phyloP scores from a whole-genome alignment of 2,329 filamentous ascomycete genomes.

The Fusarium sp. region DNA sequence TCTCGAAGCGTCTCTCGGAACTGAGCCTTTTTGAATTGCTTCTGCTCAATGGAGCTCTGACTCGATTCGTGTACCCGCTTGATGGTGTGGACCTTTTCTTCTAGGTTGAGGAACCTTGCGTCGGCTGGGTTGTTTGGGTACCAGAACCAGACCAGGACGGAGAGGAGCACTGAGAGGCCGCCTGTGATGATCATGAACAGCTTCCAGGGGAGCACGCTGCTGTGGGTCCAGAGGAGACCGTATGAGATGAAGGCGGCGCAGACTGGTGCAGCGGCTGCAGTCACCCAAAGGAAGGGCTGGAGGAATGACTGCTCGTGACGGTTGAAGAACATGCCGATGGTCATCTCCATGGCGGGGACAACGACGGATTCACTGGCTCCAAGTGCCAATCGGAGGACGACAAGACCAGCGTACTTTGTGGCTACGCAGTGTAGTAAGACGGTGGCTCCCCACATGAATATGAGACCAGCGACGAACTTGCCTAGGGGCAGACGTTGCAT shows the following conservation, averaged over 20 bases:
- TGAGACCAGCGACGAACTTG: slow-evolving; percentile 49
- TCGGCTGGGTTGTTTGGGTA: slow-evolving; percentile 54
- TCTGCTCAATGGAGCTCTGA: slow-evolving; percentile 51
- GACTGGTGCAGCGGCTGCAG: slow-evolving; percentile 51
- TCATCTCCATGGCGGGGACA: slow-evolving; percentile 56
- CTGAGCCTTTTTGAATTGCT: slow-evolving; percentile 50
- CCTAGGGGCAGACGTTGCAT: slow-evolving; percentile 55
- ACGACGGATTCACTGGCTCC: slow-evolving; percentile 52
- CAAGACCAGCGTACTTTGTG: slow-evolving; percentile 50
- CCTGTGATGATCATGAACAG: slow-evolving; percentile 56
- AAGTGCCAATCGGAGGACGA: slow-evolving; percentile 52
- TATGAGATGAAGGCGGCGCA: slow-evolving; percentile 55
- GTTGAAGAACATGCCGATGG: slow-evolving; percentile 56
- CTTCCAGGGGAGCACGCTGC: slow-evolving; percentile 52
- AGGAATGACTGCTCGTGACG: slow-evolving; percentile 50
- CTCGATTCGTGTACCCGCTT: slow-evolving; percentile 46
- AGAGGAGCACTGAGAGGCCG: slow-evolving; percentile 48
- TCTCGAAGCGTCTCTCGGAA: slow-evolving; percentile 46
- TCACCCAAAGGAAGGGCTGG: slow-evolving; percentile 51
- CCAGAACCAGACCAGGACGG: slow-evolving; percentile 48
- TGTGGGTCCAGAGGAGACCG: slow-evolving; percentile 53
- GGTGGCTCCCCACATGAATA: slow-evolving; percentile 52
- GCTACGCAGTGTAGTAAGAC: slow-evolving; percentile 55
- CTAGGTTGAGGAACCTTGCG: slow-evolving; percentile 52
- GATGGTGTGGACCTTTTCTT: slow-evolving; percentile 55